phyloP scores from a whole-genome alignment of 2,329 filamentous ascomycete genomes.

The Penicillium sp. region DNA sequence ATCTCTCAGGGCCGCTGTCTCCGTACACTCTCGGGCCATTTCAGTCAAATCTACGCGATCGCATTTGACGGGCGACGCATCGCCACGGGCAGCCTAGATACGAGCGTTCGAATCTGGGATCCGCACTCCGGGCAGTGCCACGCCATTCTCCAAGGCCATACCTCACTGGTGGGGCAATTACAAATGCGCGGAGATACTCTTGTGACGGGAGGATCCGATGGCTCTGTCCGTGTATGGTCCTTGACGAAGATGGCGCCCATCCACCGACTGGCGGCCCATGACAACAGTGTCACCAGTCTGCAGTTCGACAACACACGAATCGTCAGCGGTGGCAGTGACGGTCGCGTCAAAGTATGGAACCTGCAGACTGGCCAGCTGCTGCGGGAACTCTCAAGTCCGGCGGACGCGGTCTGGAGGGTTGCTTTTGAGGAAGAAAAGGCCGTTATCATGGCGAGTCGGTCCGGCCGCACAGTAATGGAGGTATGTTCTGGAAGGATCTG shows the following conservation, averaged over 20 bases:
- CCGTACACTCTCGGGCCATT: constrained; percentile 85
- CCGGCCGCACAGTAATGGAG: constrained; percentile 92
- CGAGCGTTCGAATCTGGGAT: constrained; percentile 96
- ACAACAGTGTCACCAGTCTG: constrained; percentile 95
- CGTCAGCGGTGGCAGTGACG: constrained; percentile 92
- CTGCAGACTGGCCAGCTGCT: constrained; percentile 85
- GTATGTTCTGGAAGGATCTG: constrained; percentile 50
- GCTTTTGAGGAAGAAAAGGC: constrained; percentile 98
- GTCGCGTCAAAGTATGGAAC: constrained; percentile 98
- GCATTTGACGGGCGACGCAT: constrained; percentile 93
- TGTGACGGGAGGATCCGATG: constrained; percentile 93
- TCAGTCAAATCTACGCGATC: constrained; percentile 98
- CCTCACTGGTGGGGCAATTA: constrained; percentile 89
- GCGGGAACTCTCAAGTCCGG: constrained; percentile 82
- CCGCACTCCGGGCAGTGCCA: constrained; percentile 79
- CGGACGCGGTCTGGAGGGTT: constrained; percentile 94
- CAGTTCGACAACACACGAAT: constrained; percentile 96
- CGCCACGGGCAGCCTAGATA: constrained; percentile 92
- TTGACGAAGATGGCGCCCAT: constrained; percentile 85
- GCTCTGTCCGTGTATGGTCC: constrained; percentile 94
- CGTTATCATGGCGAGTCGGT: constrained; percentile 85
- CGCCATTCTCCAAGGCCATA: constrained; percentile 92
- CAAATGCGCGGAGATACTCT: constrained; percentile 94
- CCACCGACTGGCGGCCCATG: constrained; percentile 89
- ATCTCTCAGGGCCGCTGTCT: constrained; percentile 92